Evolutionary conservation across 108 stramenopile species (phyloP), one percentile per base, ranked within the genome.

Genomic region (Pseudonitzschia pungens): DNA sequence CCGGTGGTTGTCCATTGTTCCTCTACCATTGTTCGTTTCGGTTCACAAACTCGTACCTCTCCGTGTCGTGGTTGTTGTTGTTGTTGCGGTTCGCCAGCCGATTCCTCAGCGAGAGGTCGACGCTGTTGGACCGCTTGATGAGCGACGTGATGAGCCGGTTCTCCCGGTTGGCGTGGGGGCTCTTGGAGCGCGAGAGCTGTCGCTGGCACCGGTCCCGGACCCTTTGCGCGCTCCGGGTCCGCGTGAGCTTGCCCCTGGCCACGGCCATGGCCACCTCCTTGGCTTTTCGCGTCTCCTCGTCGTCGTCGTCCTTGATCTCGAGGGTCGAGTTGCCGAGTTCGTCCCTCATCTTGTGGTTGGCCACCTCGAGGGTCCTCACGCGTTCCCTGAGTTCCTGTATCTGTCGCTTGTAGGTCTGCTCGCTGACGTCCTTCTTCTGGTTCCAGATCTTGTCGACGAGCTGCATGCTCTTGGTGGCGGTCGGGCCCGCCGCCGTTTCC

Each of bases 271-370:
- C 60, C 32, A 33, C 33, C 33, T 62, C 60, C n/a, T 62, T 62
- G 2, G 60, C 60, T 6, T 33, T 21, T 4, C 60, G 32, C 15
- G 32, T 62, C 10, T 62, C 60, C 2, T 62, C 32, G 36, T 62
- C 60, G 36, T 62, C 60, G 36, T 62, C 60, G 60, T 40, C 33
- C 33, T 62, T 62, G 60, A 62, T 62, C 12, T 16, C 18, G 33
- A 62, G 20, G 5, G 60, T 62, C 10, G n/a, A 24, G 3, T 40
- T 31, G 14, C 32, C 32, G 33, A 62, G 22, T n/a, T 62, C 60
- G 15, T 15, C 40, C 10, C 10, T 36, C n/a, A 62, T 12, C 29
- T 62, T 62, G 11, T 40, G 0, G 36, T 62, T 62, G 16, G 60
- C 36, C n/a, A 16, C 11, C 20, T 62, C 28, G 33, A 62, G 60